These are phyloP conservation scores for Colletotrichum australisinense DNA, from an alignment of 2,329 filamentous ascomycete species.

Conservation along the genomic window DNA sequence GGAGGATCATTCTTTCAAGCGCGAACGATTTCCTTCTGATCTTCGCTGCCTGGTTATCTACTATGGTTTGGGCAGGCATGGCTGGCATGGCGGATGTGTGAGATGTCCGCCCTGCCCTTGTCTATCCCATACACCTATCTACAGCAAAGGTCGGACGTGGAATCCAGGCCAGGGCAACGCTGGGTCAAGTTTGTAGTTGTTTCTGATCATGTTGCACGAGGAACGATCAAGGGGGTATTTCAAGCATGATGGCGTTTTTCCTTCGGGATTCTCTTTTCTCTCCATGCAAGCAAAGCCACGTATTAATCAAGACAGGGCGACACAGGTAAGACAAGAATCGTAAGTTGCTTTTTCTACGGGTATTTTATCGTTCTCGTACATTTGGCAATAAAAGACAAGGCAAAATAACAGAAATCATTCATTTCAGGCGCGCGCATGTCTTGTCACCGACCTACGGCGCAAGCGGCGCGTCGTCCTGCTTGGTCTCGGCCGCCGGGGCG, in stretches of 20 bases:
- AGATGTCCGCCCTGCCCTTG: too few relatives aligned
- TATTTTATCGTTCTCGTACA: constrained; percentile 22
- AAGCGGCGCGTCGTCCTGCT: constrained; percentile 51
- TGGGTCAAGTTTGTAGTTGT: not conserved
- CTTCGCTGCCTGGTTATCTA: not conserved
- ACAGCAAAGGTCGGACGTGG: too few relatives aligned
- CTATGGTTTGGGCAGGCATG: too few relatives aligned
- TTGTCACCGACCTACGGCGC: constrained; percentile 39
- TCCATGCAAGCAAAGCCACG: not conserved
- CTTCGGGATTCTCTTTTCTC: not conserved
- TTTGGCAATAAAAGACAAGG: not conserved
- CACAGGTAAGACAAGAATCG: not conserved
- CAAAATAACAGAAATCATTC: not conserved
- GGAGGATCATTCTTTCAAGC: too few relatives aligned
- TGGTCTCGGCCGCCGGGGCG: constrained; percentile 40
- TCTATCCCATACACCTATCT: too few relatives aligned
- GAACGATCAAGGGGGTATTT: not conserved
- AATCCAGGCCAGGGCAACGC: not conserved
- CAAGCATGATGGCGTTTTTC: not conserved
- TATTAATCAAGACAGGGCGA: not conserved
- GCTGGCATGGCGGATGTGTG: not conserved
- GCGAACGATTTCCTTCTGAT: not conserved
- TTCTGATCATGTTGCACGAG: not conserved
- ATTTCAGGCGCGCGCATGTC: not conserved
- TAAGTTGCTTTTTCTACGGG: constrained; percentile 30